Percentiles rank a stretch among this genome's conserved stretches.
Evolutionary conservation across 176 grass and related monocot species (phyloP).

Genomic region (Hyparrhenia diplandra): DNA sequence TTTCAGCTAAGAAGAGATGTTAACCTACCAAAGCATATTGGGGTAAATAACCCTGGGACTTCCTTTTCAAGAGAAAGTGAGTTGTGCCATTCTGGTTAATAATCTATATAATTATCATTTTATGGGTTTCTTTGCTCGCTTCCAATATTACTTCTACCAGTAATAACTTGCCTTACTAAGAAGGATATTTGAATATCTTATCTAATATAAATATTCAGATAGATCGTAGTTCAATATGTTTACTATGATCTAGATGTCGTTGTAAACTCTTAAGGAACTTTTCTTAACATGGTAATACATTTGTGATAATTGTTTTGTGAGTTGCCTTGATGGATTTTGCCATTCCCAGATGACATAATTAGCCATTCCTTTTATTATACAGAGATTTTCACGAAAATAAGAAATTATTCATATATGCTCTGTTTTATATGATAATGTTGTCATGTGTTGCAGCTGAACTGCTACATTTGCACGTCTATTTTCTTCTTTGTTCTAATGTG

Average conservation of each 20-base stretch:
- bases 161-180: not conserved
- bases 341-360: not conserved
- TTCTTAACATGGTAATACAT: not conserved
- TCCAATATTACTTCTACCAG: not conserved
- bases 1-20: constrained; percentile 58
- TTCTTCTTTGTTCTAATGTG: not conserved
- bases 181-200: not conserved
- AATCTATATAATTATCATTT: not conserved
- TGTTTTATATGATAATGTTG: not conserved
- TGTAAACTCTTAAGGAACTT: not conserved
- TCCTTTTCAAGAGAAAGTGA: constrained; percentile 69
- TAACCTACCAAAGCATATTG: constrained; percentile 50
- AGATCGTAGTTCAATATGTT: not conserved
- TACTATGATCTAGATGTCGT: not conserved
- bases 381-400: not conserved
- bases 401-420: not conserved
- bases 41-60: constrained; percentile 31
- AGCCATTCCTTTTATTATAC: not conserved
- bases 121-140: not conserved
- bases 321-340: not conserved
- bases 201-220: not conserved
- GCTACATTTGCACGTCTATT: not conserved
- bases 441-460: not conserved
- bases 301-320: not conserved
- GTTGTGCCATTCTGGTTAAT: constrained; percentile 15